Evolutionary conservation across 495 filamentous ascomycete genomes (phyloP).

Genomic region (Amphirosellinia nigrospora): DNA sequence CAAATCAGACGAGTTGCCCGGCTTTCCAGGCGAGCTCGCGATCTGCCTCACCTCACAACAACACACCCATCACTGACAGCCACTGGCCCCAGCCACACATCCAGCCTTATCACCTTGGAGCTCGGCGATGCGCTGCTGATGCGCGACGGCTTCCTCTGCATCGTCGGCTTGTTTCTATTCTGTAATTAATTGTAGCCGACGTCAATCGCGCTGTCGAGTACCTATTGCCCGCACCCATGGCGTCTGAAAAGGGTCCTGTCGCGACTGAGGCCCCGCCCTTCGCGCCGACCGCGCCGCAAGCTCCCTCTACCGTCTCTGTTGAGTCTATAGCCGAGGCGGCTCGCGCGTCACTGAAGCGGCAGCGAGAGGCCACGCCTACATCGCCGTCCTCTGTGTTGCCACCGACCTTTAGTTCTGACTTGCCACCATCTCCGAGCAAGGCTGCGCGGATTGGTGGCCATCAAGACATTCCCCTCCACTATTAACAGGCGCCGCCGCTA

Average conservation of each 20-base stretch:
- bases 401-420: conserved; percentile 44
- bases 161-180: conserved; percentile 29
- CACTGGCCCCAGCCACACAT: conserved; percentile 61
- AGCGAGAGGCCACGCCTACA: conserved; percentile 53
- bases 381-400: conserved; percentile 44
- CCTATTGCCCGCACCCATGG: conserved; percentile 42
- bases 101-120: conserved; percentile 42
- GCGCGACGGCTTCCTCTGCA: conserved; percentile 40
- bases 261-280: conserved; percentile 52
- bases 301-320: conserved; percentile 38
- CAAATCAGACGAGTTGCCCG: conserved; percentile 25
- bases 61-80: conserved; percentile 45
- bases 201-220: conserved; percentile 30
- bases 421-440: conserved; percentile 61
- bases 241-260: conserved; percentile 52
- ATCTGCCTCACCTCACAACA: conserved; percentile 31
- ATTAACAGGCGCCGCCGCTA: conserved; percentile 61
- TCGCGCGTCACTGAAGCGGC: conserved; percentile 56
- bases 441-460: conserved; percentile 55
- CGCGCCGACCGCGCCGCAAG: conserved; percentile 42
- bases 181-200: conserved; percentile 31
- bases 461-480: conserved; percentile 55
- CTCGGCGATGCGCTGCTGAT: conserved; percentile 50
- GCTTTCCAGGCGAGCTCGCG: conserved; percentile 5
- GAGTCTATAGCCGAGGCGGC: conserved; percentile 36